A percentile compares a stretch with the other conserved stretches of the same genome.
phyloP scores from a whole-genome alignment of 148 eudicot genomes.

The Cornus florida region DNA sequence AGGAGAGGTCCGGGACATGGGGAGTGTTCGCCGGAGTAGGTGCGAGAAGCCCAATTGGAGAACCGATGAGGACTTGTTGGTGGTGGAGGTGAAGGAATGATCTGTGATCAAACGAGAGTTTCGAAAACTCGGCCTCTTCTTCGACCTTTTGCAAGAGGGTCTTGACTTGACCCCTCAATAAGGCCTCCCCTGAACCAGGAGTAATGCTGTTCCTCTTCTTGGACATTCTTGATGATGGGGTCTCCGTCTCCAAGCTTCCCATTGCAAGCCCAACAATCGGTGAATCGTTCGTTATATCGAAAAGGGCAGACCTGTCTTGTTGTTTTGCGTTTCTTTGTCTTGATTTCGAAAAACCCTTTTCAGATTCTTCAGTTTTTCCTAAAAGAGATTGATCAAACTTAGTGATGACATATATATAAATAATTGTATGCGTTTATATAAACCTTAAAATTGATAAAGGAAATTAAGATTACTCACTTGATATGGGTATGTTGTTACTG shows the following conservation, averaged over 20 bases:
- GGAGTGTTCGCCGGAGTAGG: not conserved
- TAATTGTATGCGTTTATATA: no score
- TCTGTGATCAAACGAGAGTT: constrained; percentile 33
- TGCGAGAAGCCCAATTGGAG: not conserved
- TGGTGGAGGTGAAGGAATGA: no score
- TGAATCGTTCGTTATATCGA: constrained; percentile 90
- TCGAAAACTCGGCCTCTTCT: constrained; percentile 70
- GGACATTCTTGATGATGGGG: constrained; percentile 58
- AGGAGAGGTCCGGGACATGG: not conserved
- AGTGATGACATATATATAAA: not conserved
- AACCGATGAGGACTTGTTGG: not conserved
- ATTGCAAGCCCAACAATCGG: constrained; percentile 86
- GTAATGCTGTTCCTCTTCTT: constrained; percentile 47
- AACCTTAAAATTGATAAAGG: no score
- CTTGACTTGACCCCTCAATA: constrained; percentile 82
- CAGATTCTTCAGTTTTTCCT: constrained; percentile 63
- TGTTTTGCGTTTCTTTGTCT: constrained; percentile 26
- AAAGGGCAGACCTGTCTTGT: constrained; percentile 46
- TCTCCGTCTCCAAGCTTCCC: constrained; percentile 45
- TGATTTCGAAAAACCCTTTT: constrained; percentile 36
- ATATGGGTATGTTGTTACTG: constrained; percentile 11
- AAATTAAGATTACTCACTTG: not conserved
- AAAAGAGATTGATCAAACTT: constrained; percentile 9
- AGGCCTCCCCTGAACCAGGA: constrained; percentile 89
- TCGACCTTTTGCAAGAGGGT: constrained; percentile 79